Base-by-base conservation (phyloP, 257 asterid genomes). In the Solanum sitiens region DNA sequence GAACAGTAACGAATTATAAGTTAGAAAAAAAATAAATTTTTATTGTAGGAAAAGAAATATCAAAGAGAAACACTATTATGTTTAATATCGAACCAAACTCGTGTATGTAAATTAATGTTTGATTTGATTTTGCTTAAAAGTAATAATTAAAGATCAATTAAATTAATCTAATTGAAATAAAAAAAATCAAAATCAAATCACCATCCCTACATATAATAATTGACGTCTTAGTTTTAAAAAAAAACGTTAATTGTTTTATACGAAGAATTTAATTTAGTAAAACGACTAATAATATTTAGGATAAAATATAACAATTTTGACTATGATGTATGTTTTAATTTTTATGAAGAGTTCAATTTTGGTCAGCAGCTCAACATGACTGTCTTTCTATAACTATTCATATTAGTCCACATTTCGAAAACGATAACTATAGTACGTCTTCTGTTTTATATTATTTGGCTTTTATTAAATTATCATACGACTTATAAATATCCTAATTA, bases 231-330 rank as follows among this genome's bases (percentile, higher is more conserved):
- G 0, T 37, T 39, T 72, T 16, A 2, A 0, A 16, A 53, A 0
- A n/a, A 30, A 37, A 21, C 6, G 1, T 37, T 2, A 74, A 39
- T 21, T 74, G 7, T 37, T 74, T 74, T 37, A 23, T 61, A 23
- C 11, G 53, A 39, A 39, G 53, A 35, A 74, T 21, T 21, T 2
- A 74, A 74, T 74, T 37, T 39, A 37, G 53, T 74, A 5, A 74
- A 21, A 37, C 53, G 33, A 74, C 32, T 20, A 74, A 23, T 21
- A 74, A 39, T 39, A 74, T 21, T 21, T 11, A 0, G 33, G 2
- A 74, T 37, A 37, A 20, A 74, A 72, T 33, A 72, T 72, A 71
- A n/a, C 23, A 25, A 77, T n/a, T 44, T 77, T 77, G 39, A 77
- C 40, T 77, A 9, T 77, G n/a, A 25, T 14, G 5, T 23, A 77